Conservation (phyloP, 106 monocot genomes). For the Platanthera guangdongensis region DNA sequence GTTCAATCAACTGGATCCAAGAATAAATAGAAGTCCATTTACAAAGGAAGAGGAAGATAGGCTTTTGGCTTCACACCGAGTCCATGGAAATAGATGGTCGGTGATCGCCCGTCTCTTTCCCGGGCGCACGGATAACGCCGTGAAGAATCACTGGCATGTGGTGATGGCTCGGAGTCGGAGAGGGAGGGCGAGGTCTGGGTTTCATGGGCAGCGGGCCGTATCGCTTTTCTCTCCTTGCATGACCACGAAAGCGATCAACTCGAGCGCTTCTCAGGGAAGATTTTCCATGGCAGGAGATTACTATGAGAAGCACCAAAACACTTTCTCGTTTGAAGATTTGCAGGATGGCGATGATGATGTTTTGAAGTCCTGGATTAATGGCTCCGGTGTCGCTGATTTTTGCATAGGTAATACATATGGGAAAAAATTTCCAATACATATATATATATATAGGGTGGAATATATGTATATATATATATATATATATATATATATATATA, state of each 20-base stretch:
- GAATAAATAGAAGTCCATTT: slow-evolving; percentile 75
- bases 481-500: no score
- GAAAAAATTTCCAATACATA: no score
- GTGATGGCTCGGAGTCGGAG: slow-evolving; percentile 52
- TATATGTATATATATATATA: no score
- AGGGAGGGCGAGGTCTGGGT: slow-evolving; percentile 26
- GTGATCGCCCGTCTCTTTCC: slow-evolving; percentile 68
- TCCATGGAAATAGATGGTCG: slow-evolving; percentile 78
- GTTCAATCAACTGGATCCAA: slow-evolving; percentile 86
- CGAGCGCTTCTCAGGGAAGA: neutral
- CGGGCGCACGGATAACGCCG: slow-evolving; percentile 74
- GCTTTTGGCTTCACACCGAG: slow-evolving; percentile 51
- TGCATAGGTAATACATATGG: neutral
- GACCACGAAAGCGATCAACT: neutral
- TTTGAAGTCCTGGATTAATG: neutral
- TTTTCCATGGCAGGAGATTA: neutral
- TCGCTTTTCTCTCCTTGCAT: neutral
- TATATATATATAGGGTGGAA: no score
- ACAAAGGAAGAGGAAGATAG: slow-evolving; percentile 69
- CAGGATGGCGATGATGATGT: neutral
- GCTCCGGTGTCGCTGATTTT: neutral
- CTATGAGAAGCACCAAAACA: neutral
- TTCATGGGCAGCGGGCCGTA: neutral
- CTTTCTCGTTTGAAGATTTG: neutral
- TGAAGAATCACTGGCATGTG: slow-evolving; percentile 94